Base-by-base conservation (phyloP, 805 yeast genomes). In the Ogataea nitratoaversa region DNA sequence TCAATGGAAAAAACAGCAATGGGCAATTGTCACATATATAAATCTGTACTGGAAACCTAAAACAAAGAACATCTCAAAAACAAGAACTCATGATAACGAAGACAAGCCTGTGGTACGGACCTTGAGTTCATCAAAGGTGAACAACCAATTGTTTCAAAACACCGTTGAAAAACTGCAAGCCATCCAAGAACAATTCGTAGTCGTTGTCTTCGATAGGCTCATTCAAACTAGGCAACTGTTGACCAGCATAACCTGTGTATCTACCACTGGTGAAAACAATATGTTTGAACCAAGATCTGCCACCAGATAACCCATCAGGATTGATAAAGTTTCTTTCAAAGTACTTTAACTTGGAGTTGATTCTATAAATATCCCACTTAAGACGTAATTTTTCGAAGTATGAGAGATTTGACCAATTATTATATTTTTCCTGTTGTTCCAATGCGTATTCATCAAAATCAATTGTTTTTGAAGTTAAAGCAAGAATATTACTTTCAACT, bases 161-260 rank as follows among this genome's bases (percentile, higher is more conserved):
- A 13, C 41, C 37, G 40, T 47, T 47, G 38, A 50, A 44, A 29
- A 30, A 47, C 1, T 37, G n/a, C 18, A 57, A 40, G 13, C 50
- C 53, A 4, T 60, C 51, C 14, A 58, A 49, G 32, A 72, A 61
- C 4, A 57, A 56, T 19, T 57, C 61, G 14, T 54, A 49, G 34
- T 71, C 68, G 1, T 54, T 42, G 46, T 74, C 81, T 45, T 76
- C 80, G 13, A 78, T 49, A 0, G 78, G 72, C 51, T 79, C 84
- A 5, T 63, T 63, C 29, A 78, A 56, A 0, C 78, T 81, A 1
- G 84, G 83, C 40, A 77, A 61, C 29, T 71, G 66, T 39, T 73
- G 78, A 4, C 81, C 82, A n/a, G 72, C 70, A 45, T 78, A 78
- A 2, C 84, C 84, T 1, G 81, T 77, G 58, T 73, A 71, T 35